Percentiles rank a stretch among this genome's conserved stretches.
These are phyloP conservation scores for Podila horticola DNA, from an alignment of 192 early-diverging fungal genomes.

Conservation along the genomic window DNA sequence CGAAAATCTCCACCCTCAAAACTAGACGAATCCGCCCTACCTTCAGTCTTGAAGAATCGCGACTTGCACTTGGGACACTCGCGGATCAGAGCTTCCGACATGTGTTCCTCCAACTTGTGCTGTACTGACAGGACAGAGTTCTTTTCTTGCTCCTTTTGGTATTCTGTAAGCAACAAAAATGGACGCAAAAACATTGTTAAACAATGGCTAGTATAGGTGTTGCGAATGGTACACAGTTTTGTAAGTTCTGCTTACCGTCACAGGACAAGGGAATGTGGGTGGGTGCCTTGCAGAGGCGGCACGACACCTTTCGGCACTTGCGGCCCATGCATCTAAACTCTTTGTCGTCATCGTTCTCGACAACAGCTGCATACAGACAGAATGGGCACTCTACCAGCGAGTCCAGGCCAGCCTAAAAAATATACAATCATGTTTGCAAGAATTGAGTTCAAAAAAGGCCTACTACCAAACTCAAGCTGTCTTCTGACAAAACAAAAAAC, in stretches of 20 bases:
- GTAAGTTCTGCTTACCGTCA: conserved; percentile 42
- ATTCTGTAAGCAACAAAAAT: conserved; percentile 15
- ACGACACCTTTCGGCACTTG: conserved; percentile 57
- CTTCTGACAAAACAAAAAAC: conserved; percentile 14
- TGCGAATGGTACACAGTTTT: too few relatives aligned
- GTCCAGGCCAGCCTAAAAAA: conserved; percentile 49
- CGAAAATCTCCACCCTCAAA: background rate
- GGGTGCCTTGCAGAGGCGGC: conserved; percentile 55
- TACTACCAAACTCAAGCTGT: background rate
- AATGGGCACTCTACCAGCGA: conserved; percentile 58
- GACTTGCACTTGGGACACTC: conserved; percentile 62
- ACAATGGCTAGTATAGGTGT: too few relatives aligned
- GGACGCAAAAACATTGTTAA: too few relatives aligned
- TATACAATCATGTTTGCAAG: background rate
- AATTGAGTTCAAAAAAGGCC: background rate
- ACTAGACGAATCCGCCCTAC: background rate
- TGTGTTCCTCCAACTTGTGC: conserved; percentile 64
- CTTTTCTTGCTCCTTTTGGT: conserved; percentile 52
- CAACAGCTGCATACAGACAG: conserved; percentile 53
- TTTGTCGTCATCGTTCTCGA: conserved; percentile 56
- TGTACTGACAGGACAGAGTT: conserved; percentile 50
- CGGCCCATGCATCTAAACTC: conserved; percentile 61
- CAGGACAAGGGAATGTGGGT: conserved; percentile 66
- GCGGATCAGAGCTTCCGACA: conserved; percentile 65
- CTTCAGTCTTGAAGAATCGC: conserved; percentile 56